Conservation (phyloP, 1,284 basidiomycete genomes). For the Spongispora temasekensis region DNA sequence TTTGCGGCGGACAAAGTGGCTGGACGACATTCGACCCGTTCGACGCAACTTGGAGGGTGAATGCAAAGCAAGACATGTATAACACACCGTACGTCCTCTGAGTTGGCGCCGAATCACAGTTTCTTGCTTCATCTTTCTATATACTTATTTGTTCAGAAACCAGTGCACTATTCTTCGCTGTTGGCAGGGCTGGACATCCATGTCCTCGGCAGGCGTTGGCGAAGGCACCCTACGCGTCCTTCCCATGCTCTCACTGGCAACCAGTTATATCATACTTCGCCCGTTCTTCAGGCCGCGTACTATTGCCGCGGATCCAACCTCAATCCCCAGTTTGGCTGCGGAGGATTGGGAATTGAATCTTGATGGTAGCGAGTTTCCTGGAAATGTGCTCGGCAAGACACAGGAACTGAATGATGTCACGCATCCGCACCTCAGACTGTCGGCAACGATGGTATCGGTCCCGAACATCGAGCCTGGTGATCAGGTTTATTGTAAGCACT, state of each 20-base stretch:
- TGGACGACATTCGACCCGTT: conserved; percentile 66
- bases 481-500: conserved; percentile 65
- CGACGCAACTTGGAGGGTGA: conserved; percentile 50
- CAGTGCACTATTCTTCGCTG: conserved; percentile 78
- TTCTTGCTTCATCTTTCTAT: too few relatives aligned
- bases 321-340: conserved; percentile 36
- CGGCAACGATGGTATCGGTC: conserved; percentile 52
- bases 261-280: conserved; percentile 72
- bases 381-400: conserved; percentile 57
- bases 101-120: too few relatives aligned
- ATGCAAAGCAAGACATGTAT: conserved; percentile 61
- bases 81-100: conserved; percentile 46
- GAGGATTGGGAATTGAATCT: conserved; percentile 68
- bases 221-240: conserved; percentile 70
- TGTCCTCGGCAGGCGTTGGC: conserved; percentile 60
- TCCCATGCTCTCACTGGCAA: conserved; percentile 55
- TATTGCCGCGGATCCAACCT: not conserved
- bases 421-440: conserved; percentile 72
- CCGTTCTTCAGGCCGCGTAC: conserved; percentile 65
- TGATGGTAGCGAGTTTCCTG: conserved; percentile 61
- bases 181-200: conserved; percentile 75
- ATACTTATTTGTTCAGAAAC: conserved; percentile 38
- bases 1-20: conserved; percentile 42
- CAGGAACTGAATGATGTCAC: conserved; percentile 64
- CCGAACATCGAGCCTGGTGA: conserved; percentile 69